phyloP scores from a whole-genome alignment of 2,329 filamentous ascomycete genomes.

The Cyphellophora europaea region DNA sequence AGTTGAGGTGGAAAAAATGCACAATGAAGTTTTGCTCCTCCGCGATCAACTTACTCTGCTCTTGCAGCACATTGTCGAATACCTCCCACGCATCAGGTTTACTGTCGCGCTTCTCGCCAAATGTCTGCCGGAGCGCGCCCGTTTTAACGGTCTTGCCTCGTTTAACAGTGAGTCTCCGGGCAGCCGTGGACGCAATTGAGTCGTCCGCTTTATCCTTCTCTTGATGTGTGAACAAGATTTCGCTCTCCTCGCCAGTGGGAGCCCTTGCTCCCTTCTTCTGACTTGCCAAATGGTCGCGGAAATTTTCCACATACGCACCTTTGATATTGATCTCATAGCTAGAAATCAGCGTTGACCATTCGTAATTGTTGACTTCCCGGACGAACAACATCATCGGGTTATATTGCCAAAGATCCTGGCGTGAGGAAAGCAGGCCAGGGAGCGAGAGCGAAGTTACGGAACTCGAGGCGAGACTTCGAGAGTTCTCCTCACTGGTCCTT shows the following conservation, averaged over 20 bases:
- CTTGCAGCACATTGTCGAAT: slow-evolving; percentile 70
- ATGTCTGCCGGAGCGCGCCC: slow-evolving; percentile 33
- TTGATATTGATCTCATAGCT: slow-evolving; percentile 72
- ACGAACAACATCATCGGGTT: slow-evolving; percentile 80
- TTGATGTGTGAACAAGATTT: slow-evolving; percentile 79
- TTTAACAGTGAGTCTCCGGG: slow-evolving; percentile 87
- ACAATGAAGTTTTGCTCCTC: slow-evolving; percentile 96
- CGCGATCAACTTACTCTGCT: slow-evolving; percentile 71
- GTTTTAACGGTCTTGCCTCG: slow-evolving; percentile 65
- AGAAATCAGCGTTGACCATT: slow-evolving; percentile 72
- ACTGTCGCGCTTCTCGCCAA: slow-evolving; percentile 49
- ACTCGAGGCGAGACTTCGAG: slow-evolving; percentile 33
- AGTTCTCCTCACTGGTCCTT: slow-evolving; percentile 56
- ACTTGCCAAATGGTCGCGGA: slow-evolving; percentile 63
- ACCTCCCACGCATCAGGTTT: slow-evolving; percentile 69
- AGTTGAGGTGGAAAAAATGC: slow-evolving; percentile 95
- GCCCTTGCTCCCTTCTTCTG: slow-evolving; percentile 77
- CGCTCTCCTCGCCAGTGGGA: slow-evolving; percentile 64
- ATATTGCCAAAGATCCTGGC: slow-evolving; percentile 76
- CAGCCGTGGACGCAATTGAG: slow-evolving; percentile 57
- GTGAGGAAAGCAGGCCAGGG: slow-evolving; percentile 59
- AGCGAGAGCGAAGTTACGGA: slow-evolving; percentile 55
- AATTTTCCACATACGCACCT: slow-evolving; percentile 71
- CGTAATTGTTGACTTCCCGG: slow-evolving; percentile 68
- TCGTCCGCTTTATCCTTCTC: slow-evolving; percentile 78